These are phyloP conservation scores for Trametes cinnabarina DNA, from an alignment of 768 basidiomycete species.

Conservation along the genomic window DNA sequence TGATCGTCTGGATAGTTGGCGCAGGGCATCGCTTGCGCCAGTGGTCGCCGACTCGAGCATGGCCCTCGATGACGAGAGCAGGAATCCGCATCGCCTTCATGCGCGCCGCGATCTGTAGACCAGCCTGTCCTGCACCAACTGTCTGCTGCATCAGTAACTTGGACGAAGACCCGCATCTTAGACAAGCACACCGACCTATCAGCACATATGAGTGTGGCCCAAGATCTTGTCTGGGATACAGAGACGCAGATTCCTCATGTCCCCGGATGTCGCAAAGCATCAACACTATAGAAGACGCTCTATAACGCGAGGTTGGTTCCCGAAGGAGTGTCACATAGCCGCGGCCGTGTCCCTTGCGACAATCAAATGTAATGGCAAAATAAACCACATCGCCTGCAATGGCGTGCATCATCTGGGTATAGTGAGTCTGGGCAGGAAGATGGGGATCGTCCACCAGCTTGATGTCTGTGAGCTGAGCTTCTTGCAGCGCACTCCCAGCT, in stretches of 20 bases:
- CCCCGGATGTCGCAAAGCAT: conserved; percentile 32
- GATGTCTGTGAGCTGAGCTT: conserved; percentile 15
- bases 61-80: conserved; percentile 38
- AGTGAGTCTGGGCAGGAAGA: conserved; percentile 6
- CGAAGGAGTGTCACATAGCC: conserved; percentile 36
- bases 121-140: conserved; percentile 48
- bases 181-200: conserved; percentile 30
- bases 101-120: conserved; percentile 42
- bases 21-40: conserved; percentile 46
- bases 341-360: conserved; percentile 30
- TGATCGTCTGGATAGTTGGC: conserved; percentile 39
- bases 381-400: conserved; percentile 13
- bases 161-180: no score
- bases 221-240: conserved; percentile 25
- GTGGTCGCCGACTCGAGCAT: conserved; percentile 38
- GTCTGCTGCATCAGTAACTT: neutral
- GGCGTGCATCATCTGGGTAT: neutral
- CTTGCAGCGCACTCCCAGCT: neutral
- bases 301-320: conserved; percentile 29
- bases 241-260: conserved; percentile 29
- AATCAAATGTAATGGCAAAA: conserved; percentile 37
- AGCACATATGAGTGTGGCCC: conserved; percentile 40
- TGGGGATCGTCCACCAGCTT: conserved; percentile 16
- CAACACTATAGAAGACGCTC: conserved; percentile 29
- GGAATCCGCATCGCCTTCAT: conserved; percentile 41